These are phyloP conservation scores for Angophora floribunda DNA, from an alignment of 345 rosid species.

Conservation along the genomic window DNA sequence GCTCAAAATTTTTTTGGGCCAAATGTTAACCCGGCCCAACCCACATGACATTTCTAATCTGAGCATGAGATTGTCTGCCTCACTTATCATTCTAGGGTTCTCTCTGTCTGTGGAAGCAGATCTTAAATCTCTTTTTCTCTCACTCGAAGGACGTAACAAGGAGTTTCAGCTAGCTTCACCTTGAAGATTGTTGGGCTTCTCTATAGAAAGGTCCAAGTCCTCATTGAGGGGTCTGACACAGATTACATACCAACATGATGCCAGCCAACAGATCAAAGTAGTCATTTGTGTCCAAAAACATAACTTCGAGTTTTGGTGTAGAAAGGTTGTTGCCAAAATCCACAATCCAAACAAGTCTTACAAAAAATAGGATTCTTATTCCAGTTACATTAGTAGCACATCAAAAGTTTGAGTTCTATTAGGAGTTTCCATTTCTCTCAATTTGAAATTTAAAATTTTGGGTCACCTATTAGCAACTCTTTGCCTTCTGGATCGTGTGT, in stretches of 20 bases:
- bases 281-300: not conserved
- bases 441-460: not conserved
- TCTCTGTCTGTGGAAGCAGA: not conserved
- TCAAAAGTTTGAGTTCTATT: not conserved
- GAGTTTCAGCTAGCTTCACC: not conserved
- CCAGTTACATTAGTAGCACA: not conserved
- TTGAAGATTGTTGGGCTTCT: not conserved
- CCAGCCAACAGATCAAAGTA: not conserved
- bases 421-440: not conserved
- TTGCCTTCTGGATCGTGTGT: not conserved
- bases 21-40: not conserved
- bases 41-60: not conserved
- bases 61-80: not conserved
- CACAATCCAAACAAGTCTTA: not conserved
- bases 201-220: not conserved
- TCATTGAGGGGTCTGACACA: not conserved
- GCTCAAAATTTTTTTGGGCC: not conserved
- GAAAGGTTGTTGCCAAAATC: not conserved
- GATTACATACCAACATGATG: not conserved
- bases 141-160: not conserved
- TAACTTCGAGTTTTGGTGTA: not conserved
- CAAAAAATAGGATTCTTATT: not conserved
- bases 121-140: not conserved
- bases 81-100: not conserved
- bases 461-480: not conserved